A percentile compares a stretch with the other conserved stretches of the same genome.
These are phyloP conservation scores for Tricholoma bakamatsutake DNA, from an alignment of 768 basidiomycete genomes.

Conservation along the genomic window DNA sequence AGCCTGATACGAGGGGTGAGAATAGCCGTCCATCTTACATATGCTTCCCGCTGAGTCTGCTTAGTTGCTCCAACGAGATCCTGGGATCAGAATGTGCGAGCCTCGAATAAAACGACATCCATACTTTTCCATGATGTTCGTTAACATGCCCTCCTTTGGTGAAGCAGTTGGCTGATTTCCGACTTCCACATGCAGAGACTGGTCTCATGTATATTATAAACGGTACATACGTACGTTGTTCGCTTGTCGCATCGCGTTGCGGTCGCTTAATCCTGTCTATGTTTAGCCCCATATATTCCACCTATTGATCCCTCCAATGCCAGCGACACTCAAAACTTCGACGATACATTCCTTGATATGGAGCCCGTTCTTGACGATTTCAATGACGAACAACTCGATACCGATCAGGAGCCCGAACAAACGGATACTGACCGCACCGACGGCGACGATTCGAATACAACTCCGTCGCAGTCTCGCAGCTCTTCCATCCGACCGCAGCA, in stretches of 20 bases:
- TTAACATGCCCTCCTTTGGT: constrained; percentile 5
- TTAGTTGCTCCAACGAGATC: constrained; percentile 90
- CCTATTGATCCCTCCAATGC: constrained; percentile 89
- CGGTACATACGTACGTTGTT: constrained; percentile 80
- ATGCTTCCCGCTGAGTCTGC: constrained; percentile 8
- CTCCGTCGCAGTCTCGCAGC: constrained; percentile 74
- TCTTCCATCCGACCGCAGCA: constrained; percentile 52
- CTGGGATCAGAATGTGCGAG: constrained; percentile 84
- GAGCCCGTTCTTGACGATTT: constrained; percentile 82
- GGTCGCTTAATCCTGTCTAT: constrained; percentile 3
- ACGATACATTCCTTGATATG: constrained; percentile 95
- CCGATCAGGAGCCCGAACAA: constrained; percentile 61
- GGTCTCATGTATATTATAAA: constrained; percentile 92
- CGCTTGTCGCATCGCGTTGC: constrained; percentile 2
- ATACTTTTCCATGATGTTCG: constrained; percentile 93
- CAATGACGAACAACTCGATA: constrained; percentile 58
- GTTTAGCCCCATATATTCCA: constrained; percentile 83
- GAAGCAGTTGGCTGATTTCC: constrained; percentile 1
- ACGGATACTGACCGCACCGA: constrained; percentile 70
- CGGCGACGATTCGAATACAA: constrained; percentile 71
- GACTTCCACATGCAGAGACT: constrained; percentile 52
- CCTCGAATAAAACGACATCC: constrained; percentile 91
- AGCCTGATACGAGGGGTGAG: constrained; percentile 90
- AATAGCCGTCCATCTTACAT: constrained; percentile 11
- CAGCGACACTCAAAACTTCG: constrained; percentile 96